These are phyloP conservation scores for Backusella westeae DNA, from an alignment of 192 early-diverging fungal species.

Conservation along the genomic window DNA sequence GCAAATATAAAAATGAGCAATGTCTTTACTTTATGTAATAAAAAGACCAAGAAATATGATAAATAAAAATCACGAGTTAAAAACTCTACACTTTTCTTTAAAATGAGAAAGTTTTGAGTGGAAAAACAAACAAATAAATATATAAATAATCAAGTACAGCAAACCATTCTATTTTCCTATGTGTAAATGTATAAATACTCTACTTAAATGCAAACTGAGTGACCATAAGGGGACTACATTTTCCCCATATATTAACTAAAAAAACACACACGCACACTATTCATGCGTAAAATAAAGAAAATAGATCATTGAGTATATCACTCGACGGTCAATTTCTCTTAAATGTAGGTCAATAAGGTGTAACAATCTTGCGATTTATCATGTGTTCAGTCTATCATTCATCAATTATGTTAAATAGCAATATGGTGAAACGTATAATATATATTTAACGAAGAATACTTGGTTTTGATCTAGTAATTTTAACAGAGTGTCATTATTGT, in stretches of 20 bases:
- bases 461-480: neutral
- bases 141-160: neutral
- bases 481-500: neutral
- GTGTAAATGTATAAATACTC: neutral
- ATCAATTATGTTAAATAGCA: neutral
- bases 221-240: neutral
- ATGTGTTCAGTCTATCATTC: neutral
- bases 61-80: no score
- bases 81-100: no score
- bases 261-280: neutral
- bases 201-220: neutral
- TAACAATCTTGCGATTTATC: neutral
- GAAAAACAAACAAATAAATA: neutral
- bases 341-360: neutral
- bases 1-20: no score
- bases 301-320: neutral
- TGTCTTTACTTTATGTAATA: no score
- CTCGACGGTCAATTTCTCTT: neutral
- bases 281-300: neutral
- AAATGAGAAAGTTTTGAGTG: no score
- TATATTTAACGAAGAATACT: neutral
- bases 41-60: no score
- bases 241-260: neutral
- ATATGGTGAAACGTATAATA: no score
- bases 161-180: neutral